Evolutionary conservation across 2,329 filamentous ascomycete genomes (phyloP).

Genomic region (Nemania abortiva): DNA sequence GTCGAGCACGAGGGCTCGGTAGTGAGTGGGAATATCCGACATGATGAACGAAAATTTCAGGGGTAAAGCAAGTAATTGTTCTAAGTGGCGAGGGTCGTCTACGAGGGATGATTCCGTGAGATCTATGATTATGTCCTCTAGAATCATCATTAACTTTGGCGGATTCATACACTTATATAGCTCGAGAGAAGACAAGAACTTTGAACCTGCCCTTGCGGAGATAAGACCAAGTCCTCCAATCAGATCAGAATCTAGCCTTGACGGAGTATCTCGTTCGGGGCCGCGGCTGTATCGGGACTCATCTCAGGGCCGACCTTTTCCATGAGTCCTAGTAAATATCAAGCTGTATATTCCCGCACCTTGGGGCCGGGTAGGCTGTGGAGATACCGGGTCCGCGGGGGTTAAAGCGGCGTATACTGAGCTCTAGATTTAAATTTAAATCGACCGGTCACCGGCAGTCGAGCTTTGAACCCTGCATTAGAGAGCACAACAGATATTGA

Average conservation of each 20-base stretch:
- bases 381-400: neutral
- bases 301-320: slow-evolving; percentile 1
- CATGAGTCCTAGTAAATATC: too few species aligned
- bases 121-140: neutral
- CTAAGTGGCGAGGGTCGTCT: neutral
- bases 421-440: too few species aligned
- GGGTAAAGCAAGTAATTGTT: neutral
- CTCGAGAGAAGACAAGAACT: neutral
- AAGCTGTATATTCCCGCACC: neutral
- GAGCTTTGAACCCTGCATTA: too few species aligned
- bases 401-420: too few species aligned
- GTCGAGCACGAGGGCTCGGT: slow-evolving; percentile 50
- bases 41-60: slow-evolving; percentile 23
- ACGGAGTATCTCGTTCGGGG: slow-evolving; percentile 1
- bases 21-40: slow-evolving; percentile 38
- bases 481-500: too few species aligned
- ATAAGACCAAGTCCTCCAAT: neutral
- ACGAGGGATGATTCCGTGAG: too few species aligned
- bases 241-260: neutral
- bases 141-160: neutral
- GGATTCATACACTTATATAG: neutral
- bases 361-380: neutral
- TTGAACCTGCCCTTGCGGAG: too few species aligned
- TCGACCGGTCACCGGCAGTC: too few species aligned
- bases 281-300: slow-evolving; percentile 15